Evolutionary conservation across 2,329 filamentous ascomycete genomes (phyloP), one percentile per base, ranked within the genome.

Genomic region (Aureobasidium sp.): DNA sequence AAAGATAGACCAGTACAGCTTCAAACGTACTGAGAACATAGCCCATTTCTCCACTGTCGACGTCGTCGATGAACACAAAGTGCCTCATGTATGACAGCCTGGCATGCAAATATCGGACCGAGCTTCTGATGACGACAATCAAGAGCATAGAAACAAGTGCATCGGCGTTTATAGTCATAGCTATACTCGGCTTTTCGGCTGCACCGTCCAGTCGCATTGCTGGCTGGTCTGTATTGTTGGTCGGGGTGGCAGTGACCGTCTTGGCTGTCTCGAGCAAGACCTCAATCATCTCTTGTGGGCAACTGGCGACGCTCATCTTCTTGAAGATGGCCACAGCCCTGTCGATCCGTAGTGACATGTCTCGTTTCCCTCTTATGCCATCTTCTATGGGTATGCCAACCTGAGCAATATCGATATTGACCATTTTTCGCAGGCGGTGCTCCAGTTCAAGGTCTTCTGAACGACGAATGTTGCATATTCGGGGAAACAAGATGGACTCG

Each of bases 61-160:
- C 90, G 70, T 98, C 93, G 62, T 97, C 93, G 47, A 95, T 90
- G 69, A 95, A 98, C 60, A 96, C 93, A 65, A 96, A 98, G 63
- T 95, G 89, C 38, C 91, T 86, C 78, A 97, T 95, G 66, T 97
- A 98, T n/a, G 86, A 77, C 41, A 98, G 73, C 17, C 91, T 81
- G 3, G 93, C 90, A 62, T 95, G 88, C 7, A 98, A 75, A 68
- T 96, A 85, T 55, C 87, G 83, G 22, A 95, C 83, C 56, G 93
- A 87, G 10, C 91, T 88, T 58, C 91, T 81, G 56, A 98, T 97
- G 10, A 98, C 87, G 14, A 98, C 90, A 57, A 95, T 84, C 17
- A 98, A 76, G 12, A 98, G 77, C 55, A 98, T 73, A 0, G 93
- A 96, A 2, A 98, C 93, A 24, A 98, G 74, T 0, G 91, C 89